Conservation (phyloP, 805 yeast species). For the Saturnispora sekii region DNA sequence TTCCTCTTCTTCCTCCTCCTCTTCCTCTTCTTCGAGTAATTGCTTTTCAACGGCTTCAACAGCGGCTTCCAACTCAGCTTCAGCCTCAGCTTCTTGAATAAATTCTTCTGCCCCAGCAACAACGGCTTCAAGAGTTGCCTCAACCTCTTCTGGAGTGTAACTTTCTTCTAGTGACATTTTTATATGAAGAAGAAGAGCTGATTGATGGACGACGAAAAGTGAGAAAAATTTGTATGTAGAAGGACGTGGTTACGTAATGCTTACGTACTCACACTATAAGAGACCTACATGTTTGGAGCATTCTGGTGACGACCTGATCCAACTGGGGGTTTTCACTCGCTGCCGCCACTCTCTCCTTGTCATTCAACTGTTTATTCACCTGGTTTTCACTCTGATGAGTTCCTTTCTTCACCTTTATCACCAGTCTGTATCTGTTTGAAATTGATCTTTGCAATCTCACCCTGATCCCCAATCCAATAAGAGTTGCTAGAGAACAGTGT, state of each 20-base stretch:
- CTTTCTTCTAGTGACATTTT: not conserved
- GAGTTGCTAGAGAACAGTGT: conserved; percentile 92
- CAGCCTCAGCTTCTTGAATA: conserved; percentile 14
- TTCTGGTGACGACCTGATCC: conserved; percentile 78
- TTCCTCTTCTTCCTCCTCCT: conserved; percentile 28
- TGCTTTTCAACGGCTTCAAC: conserved; percentile 27
- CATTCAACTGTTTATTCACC: conserved; percentile 93
- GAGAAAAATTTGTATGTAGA: no score
- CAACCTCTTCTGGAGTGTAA: not conserved
- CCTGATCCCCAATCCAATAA: conserved; percentile 89
- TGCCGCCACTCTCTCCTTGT: conserved; percentile 95
- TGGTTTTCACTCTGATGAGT: conserved; percentile 93
- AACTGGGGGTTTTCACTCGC: conserved; percentile 97
- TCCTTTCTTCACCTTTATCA: conserved; percentile 77
- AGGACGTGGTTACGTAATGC: no score
- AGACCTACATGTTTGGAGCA: conserved; percentile 66
- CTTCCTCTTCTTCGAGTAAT: conserved; percentile 24
- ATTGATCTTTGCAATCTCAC: conserved; percentile 84
- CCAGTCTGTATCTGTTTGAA: conserved; percentile 74
- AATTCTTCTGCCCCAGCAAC: conserved; percentile 10
- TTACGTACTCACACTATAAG: no score
- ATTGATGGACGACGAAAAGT: no score
- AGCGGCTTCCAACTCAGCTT: conserved; percentile 28
- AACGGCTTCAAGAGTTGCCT: conserved; percentile 5
- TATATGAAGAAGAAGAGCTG: no score